Percentiles rank a stretch among this genome's conserved stretches.
Conservation (phyloP, 257 asterid genomes). For the Nyctanthes arbortristis region DNA sequence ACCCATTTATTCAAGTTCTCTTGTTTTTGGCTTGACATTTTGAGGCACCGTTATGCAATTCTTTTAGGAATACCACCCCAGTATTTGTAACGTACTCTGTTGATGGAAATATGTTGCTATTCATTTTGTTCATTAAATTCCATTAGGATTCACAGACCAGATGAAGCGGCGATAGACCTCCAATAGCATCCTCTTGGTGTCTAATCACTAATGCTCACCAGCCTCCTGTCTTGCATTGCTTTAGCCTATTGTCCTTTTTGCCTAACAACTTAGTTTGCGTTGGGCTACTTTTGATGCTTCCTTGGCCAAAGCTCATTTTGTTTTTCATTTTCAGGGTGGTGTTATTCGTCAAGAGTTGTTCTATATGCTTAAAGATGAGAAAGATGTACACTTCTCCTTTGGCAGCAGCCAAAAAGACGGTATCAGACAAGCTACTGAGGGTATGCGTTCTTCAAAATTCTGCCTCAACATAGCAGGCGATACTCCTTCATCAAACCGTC, state of each 20-base stretch:
- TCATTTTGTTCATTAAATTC: not conserved
- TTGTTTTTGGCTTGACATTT: not conserved
- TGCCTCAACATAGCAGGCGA: slow-evolving; percentile 74
- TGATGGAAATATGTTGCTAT: not conserved
- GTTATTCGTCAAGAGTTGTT: slow-evolving; percentile 55
- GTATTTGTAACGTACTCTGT: not conserved
- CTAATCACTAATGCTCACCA: no score
- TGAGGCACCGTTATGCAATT: no score
- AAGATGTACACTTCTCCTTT: slow-evolving; percentile 58
- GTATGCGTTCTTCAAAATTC: slow-evolving; percentile 61
- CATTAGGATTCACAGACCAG: not conserved
- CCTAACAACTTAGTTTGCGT: not conserved
- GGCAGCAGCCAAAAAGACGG: slow-evolving; percentile 55
- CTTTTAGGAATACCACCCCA: not conserved
- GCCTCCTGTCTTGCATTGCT: not conserved
- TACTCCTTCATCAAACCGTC: slow-evolving; percentile 66
- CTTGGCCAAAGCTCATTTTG: not conserved
- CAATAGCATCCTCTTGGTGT: no score
- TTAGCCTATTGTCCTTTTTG: no score
- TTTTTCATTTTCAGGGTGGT: slow-evolving; percentile 49
- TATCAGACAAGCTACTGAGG: slow-evolving; percentile 38
- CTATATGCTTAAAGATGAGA: slow-evolving; percentile 60
- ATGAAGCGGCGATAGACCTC: no score
- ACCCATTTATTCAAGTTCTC: not conserved
- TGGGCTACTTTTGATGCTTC: not conserved